Base-by-base conservation (phyloP, 1,139 yeast species). In the Sugiyamaella japonica region DNA sequence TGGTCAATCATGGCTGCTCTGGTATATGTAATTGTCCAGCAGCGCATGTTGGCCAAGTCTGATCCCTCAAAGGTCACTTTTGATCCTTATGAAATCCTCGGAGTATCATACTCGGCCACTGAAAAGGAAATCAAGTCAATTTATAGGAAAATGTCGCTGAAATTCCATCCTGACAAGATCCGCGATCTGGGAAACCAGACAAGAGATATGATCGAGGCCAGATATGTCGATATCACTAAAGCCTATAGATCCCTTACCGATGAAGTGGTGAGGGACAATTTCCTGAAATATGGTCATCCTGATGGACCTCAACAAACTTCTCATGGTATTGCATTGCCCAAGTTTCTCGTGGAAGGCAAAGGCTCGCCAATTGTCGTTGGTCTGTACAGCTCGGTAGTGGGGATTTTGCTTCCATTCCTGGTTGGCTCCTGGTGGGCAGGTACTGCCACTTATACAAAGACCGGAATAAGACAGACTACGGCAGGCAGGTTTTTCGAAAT, bases 251-350 rank as follows among this genome's bases (percentile, higher is more conserved):
- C 99, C 0, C 79, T 95, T 62, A 95, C 99, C 10, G 99, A 95
- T 71, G 97, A 89, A 62, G 82, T 78, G 34, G 84, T 90, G 9
- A 84, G 84, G 65, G 89, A 87, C 61, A 95, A 95, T 70, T 91
- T 81, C 69, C 75, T 86, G 66, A 85, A 82, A 65, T 93, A 85
- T 67, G 99, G 99, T 46, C 96, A 95, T 69, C 99, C 99, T 6
- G 99, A 95, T 73, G 99, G 99, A 40, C 97, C 96, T 49, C 97
- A 89, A 70, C 89, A 89, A 47, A 79, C 87, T n/a, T 76, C 86
- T n/a, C 97, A 89, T 69, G 99, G 99, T 56, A 90, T 95, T 71
- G 99, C 98, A 0, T 75, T 95, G 62, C 99, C 99, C 40, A 85
- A 86, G 69, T 89, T 89, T 72, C 78, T 95, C 63, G 89, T 95